Conservation (phyloP, 306 rosid species). For the Trifolium pratense region DNA sequence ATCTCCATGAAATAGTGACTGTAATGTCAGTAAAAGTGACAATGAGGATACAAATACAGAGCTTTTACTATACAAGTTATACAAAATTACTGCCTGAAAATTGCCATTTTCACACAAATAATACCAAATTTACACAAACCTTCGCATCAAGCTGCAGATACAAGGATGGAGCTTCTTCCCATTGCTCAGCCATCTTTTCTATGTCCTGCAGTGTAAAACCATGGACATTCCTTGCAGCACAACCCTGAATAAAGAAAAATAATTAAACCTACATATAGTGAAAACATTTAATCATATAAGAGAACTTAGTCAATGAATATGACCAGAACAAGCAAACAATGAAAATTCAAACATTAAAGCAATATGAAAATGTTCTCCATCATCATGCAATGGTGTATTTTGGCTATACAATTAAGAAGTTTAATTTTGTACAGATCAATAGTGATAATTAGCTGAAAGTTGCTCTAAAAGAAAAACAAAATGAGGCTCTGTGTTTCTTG, state of each 20-base stretch:
- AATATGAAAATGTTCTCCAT: background rate
- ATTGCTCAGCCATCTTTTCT: conserved; percentile 78
- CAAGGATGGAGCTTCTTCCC: conserved; percentile 90
- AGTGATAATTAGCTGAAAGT: background rate
- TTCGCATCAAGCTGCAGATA: conserved; percentile 82
- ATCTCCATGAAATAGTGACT: conserved; percentile 91
- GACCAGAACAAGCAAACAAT: conserved; percentile 37
- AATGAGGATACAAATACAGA: conserved; percentile 41
- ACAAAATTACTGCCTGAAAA: conserved; percentile 17
- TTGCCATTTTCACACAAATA: conserved; percentile 25
- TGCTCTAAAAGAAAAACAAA: conserved; percentile 21
- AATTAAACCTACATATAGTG: conserved; percentile 34
- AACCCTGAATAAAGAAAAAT: conserved; percentile 67
- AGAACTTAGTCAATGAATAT: conserved; percentile 19
- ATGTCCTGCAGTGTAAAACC: conserved; percentile 75
- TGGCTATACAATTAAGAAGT: background rate
- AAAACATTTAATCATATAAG: conserved; percentile 23
- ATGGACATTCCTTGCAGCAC: conserved; percentile 97
- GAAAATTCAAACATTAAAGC: background rate
- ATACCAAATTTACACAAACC: conserved; percentile 56
- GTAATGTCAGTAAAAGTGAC: conserved; percentile 48
- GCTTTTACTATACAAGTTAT: conserved; percentile 24
- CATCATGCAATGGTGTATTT: conserved; percentile 15
- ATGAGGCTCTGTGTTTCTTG: conserved; percentile 32
- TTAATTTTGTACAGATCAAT: conserved; percentile 15